Evolutionary conservation across 1,284 basidiomycete genomes (phyloP), one percentile per base, ranked within the genome.

Genomic region (Jaminaea rosea): DNA sequence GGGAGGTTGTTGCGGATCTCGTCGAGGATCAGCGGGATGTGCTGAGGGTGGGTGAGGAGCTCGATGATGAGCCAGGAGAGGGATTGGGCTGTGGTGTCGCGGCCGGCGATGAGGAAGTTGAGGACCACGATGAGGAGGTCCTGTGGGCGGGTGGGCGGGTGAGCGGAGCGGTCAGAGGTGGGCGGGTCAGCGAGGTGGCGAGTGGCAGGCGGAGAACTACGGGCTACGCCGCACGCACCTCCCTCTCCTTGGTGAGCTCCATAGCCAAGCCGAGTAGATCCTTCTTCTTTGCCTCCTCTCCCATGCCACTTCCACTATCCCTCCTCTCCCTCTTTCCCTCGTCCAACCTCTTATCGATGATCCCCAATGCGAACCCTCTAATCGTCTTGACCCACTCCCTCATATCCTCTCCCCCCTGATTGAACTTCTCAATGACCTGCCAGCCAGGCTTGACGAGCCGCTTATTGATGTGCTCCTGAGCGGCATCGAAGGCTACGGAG

Each of bases 191-290:
- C n/a, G n/a, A n/a, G n/a, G n/a, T n/a, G n/a, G n/a, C n/a, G n/a
- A n/a, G n/a, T n/a, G n/a, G n/a, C n/a, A n/a, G n/a, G n/a, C n/a
- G n/a, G n/a, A n/a, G n/a, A n/a, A n/a, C n/a, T n/a, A n/a, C n/a
- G n/a, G n/a, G n/a, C n/a, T n/a, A n/a, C n/a, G n/a, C n/a, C n/a
- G n/a, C n/a, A n/a, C n/a, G n/a, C n/a, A n/a, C n/a, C n/a, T n/a
- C n/a, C n/a, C n/a, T n/a, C n/a, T 54, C 47, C 19, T 53, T 28
- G 8, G 55, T 58, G 49, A 79, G 76, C 19, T 76, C 71, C 50
- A 75, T 67, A 65, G 80, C 80, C 46, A 76, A 74, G 19, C 78
- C 77, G 15, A 76, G 72, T 29, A 68, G 53, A 24, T 68, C 65
- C 55, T 65, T 65, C 49, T 56, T 59, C 21, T 62, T 60, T 44